Conservation (phyloP, 257 asterid species). For the Orobanche coerulescens region DNA sequence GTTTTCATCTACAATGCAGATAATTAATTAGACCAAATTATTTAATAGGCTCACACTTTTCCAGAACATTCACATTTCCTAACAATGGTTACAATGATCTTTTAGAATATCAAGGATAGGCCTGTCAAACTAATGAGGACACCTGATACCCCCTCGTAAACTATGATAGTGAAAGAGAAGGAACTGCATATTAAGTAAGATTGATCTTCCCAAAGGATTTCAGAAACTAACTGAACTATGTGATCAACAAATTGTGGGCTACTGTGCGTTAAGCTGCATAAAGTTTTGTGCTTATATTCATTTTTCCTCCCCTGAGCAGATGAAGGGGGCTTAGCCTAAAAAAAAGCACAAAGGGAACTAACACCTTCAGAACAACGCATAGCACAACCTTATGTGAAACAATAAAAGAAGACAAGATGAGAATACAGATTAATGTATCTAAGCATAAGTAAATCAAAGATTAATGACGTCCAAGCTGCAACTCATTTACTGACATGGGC, state of each 20-base stretch:
- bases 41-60: neutral
- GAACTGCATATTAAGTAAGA: neutral
- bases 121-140: neutral
- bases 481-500: conserved; percentile 51
- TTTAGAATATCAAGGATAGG: neutral
- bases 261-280: neutral
- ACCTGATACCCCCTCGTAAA: neutral
- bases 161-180: neutral
- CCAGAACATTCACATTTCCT: neutral
- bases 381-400: conserved; percentile 7
- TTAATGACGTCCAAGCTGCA: conserved; percentile 10
- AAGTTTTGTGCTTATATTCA: neutral
- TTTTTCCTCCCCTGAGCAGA: neutral
- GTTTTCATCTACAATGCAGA: neutral
- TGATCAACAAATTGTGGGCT: neutral
- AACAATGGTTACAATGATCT: neutral
- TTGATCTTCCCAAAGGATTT: neutral
- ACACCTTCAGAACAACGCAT: conserved; percentile 1
- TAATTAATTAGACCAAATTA: neutral
- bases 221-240: neutral
- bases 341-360: neutral
- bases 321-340: neutral
- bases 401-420: neutral
- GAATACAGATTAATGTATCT: neutral
- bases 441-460: conserved; percentile 10